Evolutionary conservation across 257 asterid genomes (phyloP), one percentile per base, ranked within the genome.

Genomic region (Scutellaria galericulata): DNA sequence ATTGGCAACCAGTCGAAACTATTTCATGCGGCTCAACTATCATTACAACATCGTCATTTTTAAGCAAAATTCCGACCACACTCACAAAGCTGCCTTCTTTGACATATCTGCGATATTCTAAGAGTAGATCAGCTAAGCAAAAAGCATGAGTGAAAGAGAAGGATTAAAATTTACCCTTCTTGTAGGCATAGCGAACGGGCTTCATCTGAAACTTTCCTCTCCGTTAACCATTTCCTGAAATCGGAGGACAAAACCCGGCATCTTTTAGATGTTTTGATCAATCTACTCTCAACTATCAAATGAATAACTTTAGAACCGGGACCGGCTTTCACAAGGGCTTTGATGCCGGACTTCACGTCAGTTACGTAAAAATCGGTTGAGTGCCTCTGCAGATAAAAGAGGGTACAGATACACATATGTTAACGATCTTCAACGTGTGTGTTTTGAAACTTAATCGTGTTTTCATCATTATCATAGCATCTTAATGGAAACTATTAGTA

Each of bases 201-300:
- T 24, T 24, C 27, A 46, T 67, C 58, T n/a, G 86, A 77, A 47
- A 81, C 73, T 48, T 81, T 79, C 77, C 84, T 81, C 15, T 81
- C 86, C 9, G 64, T 64, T 51, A 81, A 66, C 86, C 88, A 84
- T 70, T 77, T 84, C 68, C 57, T 66, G 44, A 81, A 68, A 73
- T 79, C 76, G 52, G 81, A 64, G 48, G 86, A 82, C 46, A 79
- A 15, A 56, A 11, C 64, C 37, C 67, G 72, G 77, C 88, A 67
- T 22, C 63, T 68, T 44, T 64, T 40, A 40, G 82, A 65, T 24
- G 85, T 84, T 64, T 78, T 54, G 63, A 84, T 78, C 5, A 79
- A 80, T 52, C 44, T 68, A 65, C 75, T 84, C 74, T 84, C 88
- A 1, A 6, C 51, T 27, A 84, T 66, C 74, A 84, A 64, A 3